Evolutionary conservation across 345 rosid genomes (phyloP).

Genomic region (Stellera chamaejasme): DNA sequence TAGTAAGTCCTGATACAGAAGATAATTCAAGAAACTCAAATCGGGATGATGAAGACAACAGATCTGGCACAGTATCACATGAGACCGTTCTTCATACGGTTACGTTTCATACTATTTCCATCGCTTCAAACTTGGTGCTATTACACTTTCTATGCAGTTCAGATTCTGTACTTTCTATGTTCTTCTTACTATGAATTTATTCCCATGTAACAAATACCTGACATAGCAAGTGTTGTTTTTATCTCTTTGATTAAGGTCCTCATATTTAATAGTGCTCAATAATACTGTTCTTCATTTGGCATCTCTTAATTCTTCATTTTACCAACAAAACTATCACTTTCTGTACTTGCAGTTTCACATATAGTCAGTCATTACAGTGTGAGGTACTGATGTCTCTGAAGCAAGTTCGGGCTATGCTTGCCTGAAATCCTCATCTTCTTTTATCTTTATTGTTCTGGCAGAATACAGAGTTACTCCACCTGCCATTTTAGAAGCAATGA

Average conservation of each 20-base stretch:
- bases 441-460: slow-evolving; percentile 84
- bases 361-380: background rate
- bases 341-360: background rate
- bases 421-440: slow-evolving; percentile 84
- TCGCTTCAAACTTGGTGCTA: slow-evolving; percentile 1
- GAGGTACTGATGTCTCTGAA: background rate
- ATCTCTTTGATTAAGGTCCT: too few species aligned
- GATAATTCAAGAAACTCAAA: slow-evolving; percentile 3
- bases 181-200: too few species aligned
- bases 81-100: background rate
- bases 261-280: background rate
- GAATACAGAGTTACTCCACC: slow-evolving; percentile 69
- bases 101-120: background rate
- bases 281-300: background rate
- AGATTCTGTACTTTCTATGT: background rate
- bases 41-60: slow-evolving; percentile 2
- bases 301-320: too few species aligned
- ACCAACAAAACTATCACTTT: too few species aligned
- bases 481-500: slow-evolving; percentile 20
- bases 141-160: background rate
- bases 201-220: too few species aligned
- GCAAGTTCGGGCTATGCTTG: slow-evolving; percentile 20
- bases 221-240: too few species aligned
- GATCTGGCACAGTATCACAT: slow-evolving; percentile 2
- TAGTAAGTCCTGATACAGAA: slow-evolving; percentile 65